These are phyloP conservation scores for Tetrapisispora namnaoensis DNA, from an alignment of 805 yeast genomes.

Conservation along the genomic window DNA sequence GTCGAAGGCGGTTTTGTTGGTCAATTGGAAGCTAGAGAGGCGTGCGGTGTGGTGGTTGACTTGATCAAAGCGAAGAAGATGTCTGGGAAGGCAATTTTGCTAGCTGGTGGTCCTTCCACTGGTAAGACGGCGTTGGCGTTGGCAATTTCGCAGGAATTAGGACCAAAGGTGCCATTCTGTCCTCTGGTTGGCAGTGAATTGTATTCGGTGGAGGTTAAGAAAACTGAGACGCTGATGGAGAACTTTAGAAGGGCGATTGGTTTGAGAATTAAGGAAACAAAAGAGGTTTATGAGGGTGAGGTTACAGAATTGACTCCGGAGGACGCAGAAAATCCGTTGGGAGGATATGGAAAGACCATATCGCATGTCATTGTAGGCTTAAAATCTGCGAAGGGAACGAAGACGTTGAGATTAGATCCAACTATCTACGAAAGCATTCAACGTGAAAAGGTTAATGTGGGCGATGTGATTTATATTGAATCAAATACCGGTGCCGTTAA, in stretches of 20 bases:
- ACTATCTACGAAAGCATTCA: constrained; percentile 88
- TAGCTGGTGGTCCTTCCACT: constrained; percentile 98
- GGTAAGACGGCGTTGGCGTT: constrained; percentile 96
- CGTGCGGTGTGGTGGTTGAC: constrained; percentile 92
- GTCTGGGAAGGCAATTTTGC: constrained; percentile 89
- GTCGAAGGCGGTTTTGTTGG: constrained; percentile 83
- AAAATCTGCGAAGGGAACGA: constrained; percentile 86
- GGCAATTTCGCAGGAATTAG: constrained; percentile 91
- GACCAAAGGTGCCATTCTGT: constrained; percentile 95
- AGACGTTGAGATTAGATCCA: constrained; percentile 82
- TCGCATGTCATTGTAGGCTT: constrained; percentile 90
- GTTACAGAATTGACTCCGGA: constrained; percentile 92
- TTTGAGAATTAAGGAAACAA: constrained; percentile 88
- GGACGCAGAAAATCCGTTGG: constrained; percentile 92
- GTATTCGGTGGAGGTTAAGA: constrained; percentile 92
- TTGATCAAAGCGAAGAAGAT: constrained; percentile 83
- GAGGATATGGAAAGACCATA: constrained; percentile 96
- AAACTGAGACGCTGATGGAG: constrained; percentile 94
- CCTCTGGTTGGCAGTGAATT: constrained; percentile 94
- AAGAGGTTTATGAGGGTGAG: constrained; percentile 97
- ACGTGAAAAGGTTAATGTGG: constrained; percentile 87
- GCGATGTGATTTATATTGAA: constrained; percentile 95
- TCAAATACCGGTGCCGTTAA: constrained; percentile 96
- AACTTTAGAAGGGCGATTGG: constrained; percentile 96
- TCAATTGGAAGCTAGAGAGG: constrained; percentile 67